phyloP scores from a whole-genome alignment of 2,329 filamentous ascomycete species.

The Cordyceps javanica region DNA sequence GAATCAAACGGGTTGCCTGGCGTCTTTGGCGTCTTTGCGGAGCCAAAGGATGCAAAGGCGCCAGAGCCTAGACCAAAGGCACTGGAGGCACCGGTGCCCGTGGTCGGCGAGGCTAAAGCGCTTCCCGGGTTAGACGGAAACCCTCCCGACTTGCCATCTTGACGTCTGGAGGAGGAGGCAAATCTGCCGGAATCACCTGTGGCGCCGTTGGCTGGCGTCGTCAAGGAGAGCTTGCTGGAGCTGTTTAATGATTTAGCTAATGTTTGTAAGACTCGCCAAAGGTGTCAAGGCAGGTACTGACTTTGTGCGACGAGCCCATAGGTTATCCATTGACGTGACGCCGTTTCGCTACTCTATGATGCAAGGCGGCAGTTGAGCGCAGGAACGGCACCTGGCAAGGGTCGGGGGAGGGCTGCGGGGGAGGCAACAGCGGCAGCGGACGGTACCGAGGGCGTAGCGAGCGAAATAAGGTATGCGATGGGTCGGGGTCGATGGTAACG shows the following conservation, averaged over 20 bases:
- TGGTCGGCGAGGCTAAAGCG: constrained; percentile 67
- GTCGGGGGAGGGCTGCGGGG: constrained; percentile 4
- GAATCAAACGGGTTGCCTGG: constrained; percentile 75
- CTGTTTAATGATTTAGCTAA: constrained; percentile 36
- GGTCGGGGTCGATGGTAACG: neutral
- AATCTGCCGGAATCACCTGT: constrained; percentile 55
- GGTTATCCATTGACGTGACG: constrained; percentile 53
- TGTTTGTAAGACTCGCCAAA: constrained; percentile 14
- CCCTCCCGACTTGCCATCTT: constrained; percentile 70
- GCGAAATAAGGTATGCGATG: neutral
- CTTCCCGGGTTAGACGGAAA: constrained; percentile 69
- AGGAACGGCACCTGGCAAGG: constrained; percentile 11
- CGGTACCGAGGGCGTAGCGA: neutral
- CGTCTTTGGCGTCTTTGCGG: constrained; percentile 81
- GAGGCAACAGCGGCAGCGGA: neutral
- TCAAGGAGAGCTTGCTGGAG: constrained; percentile 84
- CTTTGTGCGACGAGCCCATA: constrained; percentile 82
- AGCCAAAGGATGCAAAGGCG: constrained; percentile 84
- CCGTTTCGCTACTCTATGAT: constrained; percentile 20
- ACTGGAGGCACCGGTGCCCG: constrained; percentile 59
- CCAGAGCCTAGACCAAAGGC: constrained; percentile 93
- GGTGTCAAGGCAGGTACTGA: constrained; percentile 37
- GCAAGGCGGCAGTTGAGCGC: constrained; percentile 12
- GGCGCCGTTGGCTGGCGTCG: constrained; percentile 60
- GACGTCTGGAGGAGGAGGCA: constrained; percentile 62